Conservation (phyloP, 345 rosid species). For the Citrus reticulata region DNA sequence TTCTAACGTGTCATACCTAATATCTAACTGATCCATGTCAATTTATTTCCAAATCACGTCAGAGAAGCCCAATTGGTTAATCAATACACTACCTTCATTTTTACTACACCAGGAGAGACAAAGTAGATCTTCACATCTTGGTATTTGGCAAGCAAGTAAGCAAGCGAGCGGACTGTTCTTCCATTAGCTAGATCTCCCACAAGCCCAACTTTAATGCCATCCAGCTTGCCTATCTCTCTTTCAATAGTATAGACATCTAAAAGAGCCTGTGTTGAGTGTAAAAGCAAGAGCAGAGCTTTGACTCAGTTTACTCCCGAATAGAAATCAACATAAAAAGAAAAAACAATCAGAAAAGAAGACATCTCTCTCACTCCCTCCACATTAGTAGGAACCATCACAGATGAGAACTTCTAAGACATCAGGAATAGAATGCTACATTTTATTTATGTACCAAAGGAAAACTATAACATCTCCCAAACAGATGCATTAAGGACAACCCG, state of each 20-base stretch:
- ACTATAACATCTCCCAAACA: background rate
- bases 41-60: background rate
- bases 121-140: slow-evolving; percentile 77
- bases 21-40: too few species aligned
- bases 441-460: background rate
- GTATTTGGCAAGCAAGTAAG: slow-evolving; percentile 87
- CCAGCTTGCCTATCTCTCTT: slow-evolving; percentile 82
- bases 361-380: background rate
- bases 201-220: slow-evolving; percentile 81
- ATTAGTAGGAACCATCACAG: background rate
- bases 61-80: background rate
- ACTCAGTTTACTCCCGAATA: background rate
- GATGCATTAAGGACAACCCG: background rate
- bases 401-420: background rate
- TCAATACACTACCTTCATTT: slow-evolving; percentile 69
- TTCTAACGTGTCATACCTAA: background rate
- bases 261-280: slow-evolving; percentile 56
- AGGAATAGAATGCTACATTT: background rate
- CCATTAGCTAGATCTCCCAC: slow-evolving; percentile 99
- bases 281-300: background rate
- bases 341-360: background rate
- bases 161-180: slow-evolving; percentile 92
- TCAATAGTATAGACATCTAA: slow-evolving; percentile 88
- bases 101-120: slow-evolving; percentile 86
- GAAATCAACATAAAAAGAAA: background rate